phyloP scores from a whole-genome alignment of 768 basidiomycete genomes.

The Pulveroboletus sp. region DNA sequence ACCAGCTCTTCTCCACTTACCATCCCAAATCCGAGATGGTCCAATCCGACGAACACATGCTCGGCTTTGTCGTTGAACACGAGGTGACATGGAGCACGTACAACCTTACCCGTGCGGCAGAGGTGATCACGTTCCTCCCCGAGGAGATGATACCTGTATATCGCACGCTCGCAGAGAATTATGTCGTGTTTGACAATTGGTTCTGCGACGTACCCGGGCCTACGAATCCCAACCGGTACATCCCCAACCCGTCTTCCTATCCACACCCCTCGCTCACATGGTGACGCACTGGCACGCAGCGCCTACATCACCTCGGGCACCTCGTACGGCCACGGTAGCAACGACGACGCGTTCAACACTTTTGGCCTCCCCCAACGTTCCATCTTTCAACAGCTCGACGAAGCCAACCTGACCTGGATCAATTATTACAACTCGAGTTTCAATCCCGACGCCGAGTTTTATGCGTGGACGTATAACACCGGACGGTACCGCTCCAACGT shows the following conservation, averaged over 20 bases:
- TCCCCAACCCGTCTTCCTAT: not conserved
- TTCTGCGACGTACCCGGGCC: conserved; percentile 26
- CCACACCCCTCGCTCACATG: not conserved
- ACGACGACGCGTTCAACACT: conserved; percentile 10
- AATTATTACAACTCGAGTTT: conserved; percentile 30
- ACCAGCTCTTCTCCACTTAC: conserved; percentile 19
- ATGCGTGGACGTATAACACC: conserved; percentile 16
- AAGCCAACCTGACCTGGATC: conserved; percentile 21
- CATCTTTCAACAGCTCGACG: conserved; percentile 27
- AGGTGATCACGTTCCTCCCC: conserved; percentile 19
- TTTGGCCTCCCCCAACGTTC: conserved; percentile 26
- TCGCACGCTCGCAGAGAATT: conserved; percentile 24
- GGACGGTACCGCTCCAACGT: conserved; percentile 18
- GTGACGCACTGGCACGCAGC: not conserved
- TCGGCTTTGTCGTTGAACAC: conserved; percentile 23
- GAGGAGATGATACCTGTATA: conserved; percentile 24
- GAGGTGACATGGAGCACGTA: conserved; percentile 11
- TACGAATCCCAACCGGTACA: conserved; percentile 26
- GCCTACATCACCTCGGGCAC: conserved; percentile 28
- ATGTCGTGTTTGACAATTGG: conserved; percentile 22
- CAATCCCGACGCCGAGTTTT: conserved; percentile 24
- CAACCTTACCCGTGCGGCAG: conserved; percentile 14
- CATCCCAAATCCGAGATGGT: conserved; percentile 15
- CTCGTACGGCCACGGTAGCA: conserved; percentile 22
- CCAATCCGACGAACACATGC: conserved; percentile 11